Evolutionary conservation across 345 rosid genomes (phyloP), one percentile per base, ranked within the genome.

Genomic region (Lepidium didymum): DNA sequence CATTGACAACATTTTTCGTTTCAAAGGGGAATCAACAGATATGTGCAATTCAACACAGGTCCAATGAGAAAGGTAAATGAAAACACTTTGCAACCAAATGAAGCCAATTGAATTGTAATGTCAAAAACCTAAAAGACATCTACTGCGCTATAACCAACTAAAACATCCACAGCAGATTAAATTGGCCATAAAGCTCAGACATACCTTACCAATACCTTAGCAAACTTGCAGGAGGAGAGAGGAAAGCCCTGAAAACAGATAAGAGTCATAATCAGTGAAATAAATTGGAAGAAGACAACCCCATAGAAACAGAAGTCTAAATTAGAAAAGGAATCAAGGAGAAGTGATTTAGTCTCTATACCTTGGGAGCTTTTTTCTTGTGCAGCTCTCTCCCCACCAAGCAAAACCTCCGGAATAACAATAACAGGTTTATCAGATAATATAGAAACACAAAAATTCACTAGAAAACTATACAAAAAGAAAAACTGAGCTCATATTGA

Each of bases 351-450:
- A 21, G 59, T 51, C 23, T 40, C 67, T 33, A n/a, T 73, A 74
- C 73, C 77, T 74, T 73, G 0, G 37, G 19, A 2, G 12, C 12
- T 10, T 31, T 16, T 66, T 42, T 18, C 67, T 59, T 42, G 25
- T 27, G 42, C 56, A 43, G 38, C 36, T 43, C 62, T 58, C 77
- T 73, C 72, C 45, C 77, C 77, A 66, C 72, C 72, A 51, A 66
- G 77, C 56, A 54, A 51, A 73, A 66, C 72, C 72, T 73, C 77
- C 68, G 62, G 33, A 29, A 59, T 58, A 35, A 73, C 67, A 73
- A 67, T 64, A 56, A 73, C 14, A 67, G 3, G 52, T 59, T 51
- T 12, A 59, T 73, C 67, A 67, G 72, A 59, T 14, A 16, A 10
- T 3, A 59, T 34, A 37, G 11, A 66, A 50, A 59, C 31, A 73